Evolutionary conservation across 2,329 filamentous ascomycete genomes (phyloP).

Genomic region (Stagonosporopsis rhizophila): DNA sequence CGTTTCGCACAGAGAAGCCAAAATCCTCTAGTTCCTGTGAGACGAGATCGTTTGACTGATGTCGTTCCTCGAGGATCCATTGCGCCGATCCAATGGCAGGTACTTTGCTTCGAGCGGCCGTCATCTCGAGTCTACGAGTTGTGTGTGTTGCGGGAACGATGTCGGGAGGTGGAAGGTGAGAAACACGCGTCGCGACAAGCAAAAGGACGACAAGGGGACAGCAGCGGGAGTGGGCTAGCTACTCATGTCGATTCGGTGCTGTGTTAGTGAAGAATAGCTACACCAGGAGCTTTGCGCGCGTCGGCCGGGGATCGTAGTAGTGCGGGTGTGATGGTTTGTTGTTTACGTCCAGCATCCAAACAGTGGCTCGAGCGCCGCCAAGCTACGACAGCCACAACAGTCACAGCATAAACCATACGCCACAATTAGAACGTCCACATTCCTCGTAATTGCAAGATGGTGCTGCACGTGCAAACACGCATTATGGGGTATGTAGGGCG

Average conservation of each 20-base stretch:
- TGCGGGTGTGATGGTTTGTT: constrained; percentile 20
- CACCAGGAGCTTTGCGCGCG: constrained; percentile 22
- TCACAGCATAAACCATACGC: neutral
- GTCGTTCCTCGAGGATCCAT: constrained; percentile 87
- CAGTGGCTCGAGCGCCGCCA: neutral
- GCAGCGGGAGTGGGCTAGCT: constrained; percentile 21
- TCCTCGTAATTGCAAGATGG: too few species aligned
- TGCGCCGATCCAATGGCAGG: constrained; percentile 76
- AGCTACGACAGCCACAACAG: constrained; percentile 6
- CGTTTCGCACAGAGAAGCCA: constrained; percentile 87
- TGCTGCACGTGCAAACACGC: neutral
- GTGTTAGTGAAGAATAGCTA: constrained; percentile 19
- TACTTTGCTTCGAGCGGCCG: constrained; percentile 43
- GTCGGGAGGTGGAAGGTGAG: constrained; percentile 7
- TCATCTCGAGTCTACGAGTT: constrained; percentile 33
- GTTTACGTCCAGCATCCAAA: constrained; percentile 16
- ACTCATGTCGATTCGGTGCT: constrained; percentile 26
- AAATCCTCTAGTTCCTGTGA: constrained; percentile 91
- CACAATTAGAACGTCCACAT: too few species aligned
- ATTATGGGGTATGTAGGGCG: too few species aligned
- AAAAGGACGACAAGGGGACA: constrained; percentile 18
- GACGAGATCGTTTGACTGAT: constrained; percentile 76
- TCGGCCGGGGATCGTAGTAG: constrained; percentile 21
- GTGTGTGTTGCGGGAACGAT: constrained; percentile 5
- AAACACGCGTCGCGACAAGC: constrained; percentile 36